Conservation (phyloP, 108 stramenopile species). For the Aureococcus anophagefferens region DNA sequence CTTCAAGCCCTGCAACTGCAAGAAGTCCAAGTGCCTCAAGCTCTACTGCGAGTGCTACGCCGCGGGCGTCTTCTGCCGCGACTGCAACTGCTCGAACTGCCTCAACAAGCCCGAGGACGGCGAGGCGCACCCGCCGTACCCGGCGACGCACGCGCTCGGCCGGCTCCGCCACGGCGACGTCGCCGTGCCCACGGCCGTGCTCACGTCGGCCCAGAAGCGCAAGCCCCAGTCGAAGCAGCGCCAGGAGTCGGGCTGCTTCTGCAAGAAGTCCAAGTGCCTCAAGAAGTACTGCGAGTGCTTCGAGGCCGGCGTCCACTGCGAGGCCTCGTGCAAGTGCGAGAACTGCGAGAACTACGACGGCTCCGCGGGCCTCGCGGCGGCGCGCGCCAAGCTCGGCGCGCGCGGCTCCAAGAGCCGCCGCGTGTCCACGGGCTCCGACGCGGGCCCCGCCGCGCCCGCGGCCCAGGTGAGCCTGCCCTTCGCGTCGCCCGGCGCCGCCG, state of each 20-base stretch:
- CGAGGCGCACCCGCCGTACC: slow-evolving; percentile 5
- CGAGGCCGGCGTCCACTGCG: slow-evolving; percentile 17
- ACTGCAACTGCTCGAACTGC: slow-evolving; percentile 23
- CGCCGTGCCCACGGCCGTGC: background rate
- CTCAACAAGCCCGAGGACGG: slow-evolving; percentile 3
- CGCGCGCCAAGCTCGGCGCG: background rate
- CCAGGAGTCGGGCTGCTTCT: slow-evolving; percentile 26
- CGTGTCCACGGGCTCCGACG: background rate
- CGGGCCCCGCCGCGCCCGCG: background rate
- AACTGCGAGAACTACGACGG: slow-evolving; percentile 20
- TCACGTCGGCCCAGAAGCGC: background rate
- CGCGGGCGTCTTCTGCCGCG: slow-evolving; percentile 55
- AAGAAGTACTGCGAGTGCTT: slow-evolving; percentile 59
- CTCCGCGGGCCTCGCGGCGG: background rate
- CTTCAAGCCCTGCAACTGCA: slow-evolving; percentile 21
- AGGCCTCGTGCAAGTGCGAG: slow-evolving; percentile 9
- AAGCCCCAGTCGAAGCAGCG: slow-evolving; percentile 5
- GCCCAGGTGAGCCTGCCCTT: no score
- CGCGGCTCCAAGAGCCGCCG: background rate
- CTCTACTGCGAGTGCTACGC: slow-evolving; percentile 91
- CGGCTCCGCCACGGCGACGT: no score
- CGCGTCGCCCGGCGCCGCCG: no score
- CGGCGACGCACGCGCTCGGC: background rate
- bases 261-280: slow-evolving; percentile 42
- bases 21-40: slow-evolving; percentile 87